These are phyloP conservation scores for Dactylorhiza incarnata DNA, from an alignment of 106 monocot genomes.

Conservation along the genomic window DNA sequence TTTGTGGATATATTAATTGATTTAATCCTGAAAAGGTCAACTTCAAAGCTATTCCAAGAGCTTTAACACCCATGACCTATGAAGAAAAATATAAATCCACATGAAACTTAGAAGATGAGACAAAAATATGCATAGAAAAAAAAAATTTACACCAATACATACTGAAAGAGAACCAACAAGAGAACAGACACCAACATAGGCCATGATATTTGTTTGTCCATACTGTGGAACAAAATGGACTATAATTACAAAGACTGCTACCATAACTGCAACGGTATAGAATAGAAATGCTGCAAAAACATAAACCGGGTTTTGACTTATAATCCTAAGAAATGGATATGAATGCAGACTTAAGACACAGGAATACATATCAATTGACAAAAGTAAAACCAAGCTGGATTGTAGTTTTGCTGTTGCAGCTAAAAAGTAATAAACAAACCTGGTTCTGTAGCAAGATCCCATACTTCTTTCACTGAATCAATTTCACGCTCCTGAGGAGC, in stretches of 20 bases:
- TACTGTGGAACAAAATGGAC: constrained; percentile 27
- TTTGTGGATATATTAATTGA: constrained; percentile 58
- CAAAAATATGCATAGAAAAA: background rate
- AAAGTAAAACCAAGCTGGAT: background rate
- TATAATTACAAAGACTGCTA: constrained; percentile 30
- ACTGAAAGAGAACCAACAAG: constrained; percentile 50
- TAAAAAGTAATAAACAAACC: constrained; percentile 26
- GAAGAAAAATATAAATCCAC: background rate
- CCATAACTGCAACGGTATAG: constrained; percentile 31
- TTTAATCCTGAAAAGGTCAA: constrained; percentile 58
- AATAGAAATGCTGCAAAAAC: constrained; percentile 37
- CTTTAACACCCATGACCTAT: constrained; percentile 70
- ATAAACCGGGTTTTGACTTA: background rate
- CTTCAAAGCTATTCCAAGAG: constrained; percentile 62
- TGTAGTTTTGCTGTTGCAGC: background rate
- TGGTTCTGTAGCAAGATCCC: constrained; percentile 77
- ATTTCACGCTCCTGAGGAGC: constrained; percentile 74
- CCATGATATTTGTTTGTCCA: constrained; percentile 45
- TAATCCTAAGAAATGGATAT: background rate
- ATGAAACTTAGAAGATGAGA: background rate
- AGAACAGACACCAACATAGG: constrained; percentile 50
- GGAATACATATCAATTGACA: background rate
- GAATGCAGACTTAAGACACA: background rate
- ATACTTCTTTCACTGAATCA: constrained; percentile 64
- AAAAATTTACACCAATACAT: constrained; percentile 6